Conservation (phyloP, 305 asterid genomes). For the Plantago rigida region DNA sequence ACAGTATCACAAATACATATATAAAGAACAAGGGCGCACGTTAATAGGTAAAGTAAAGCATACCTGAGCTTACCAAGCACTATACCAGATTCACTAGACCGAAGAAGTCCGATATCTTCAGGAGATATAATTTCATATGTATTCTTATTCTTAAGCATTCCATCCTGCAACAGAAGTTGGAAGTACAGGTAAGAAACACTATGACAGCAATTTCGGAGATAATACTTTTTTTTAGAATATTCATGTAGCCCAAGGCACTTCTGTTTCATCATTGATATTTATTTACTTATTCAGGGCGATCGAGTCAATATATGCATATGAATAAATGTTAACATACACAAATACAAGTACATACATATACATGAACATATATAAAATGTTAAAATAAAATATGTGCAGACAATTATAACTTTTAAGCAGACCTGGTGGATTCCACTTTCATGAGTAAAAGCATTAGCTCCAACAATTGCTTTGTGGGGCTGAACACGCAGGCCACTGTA, state of each 20-base stretch:
- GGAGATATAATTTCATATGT: constrained; percentile 95
- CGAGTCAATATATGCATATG: too few species aligned
- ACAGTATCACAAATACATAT: too few species aligned
- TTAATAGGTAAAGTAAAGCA: constrained; percentile 13
- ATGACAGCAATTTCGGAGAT: background rate
- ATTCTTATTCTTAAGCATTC: constrained; percentile 84
- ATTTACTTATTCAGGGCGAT: too few species aligned
- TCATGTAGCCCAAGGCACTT: too few species aligned
- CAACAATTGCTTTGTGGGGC: constrained; percentile 97
- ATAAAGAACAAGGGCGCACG: too few species aligned
- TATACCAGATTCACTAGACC: constrained; percentile 84
- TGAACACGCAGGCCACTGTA: constrained; percentile 82
- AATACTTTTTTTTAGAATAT: too few species aligned
- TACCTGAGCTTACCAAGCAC: constrained; percentile 97
- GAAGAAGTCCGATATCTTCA: constrained; percentile 88
- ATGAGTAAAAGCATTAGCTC: constrained; percentile 98
- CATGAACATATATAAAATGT: background rate
- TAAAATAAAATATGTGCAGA: background rate
- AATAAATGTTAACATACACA: too few species aligned
- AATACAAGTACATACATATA: too few species aligned
- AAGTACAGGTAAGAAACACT: background rate
- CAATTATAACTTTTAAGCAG: background rate
- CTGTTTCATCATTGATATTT: too few species aligned
- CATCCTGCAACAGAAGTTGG: constrained; percentile 46
- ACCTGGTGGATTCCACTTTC: constrained; percentile 99